These are phyloP conservation scores for Rhizopus arrhizus DNA, from an alignment of 371 early-diverging fungal species.

Conservation along the genomic window DNA sequence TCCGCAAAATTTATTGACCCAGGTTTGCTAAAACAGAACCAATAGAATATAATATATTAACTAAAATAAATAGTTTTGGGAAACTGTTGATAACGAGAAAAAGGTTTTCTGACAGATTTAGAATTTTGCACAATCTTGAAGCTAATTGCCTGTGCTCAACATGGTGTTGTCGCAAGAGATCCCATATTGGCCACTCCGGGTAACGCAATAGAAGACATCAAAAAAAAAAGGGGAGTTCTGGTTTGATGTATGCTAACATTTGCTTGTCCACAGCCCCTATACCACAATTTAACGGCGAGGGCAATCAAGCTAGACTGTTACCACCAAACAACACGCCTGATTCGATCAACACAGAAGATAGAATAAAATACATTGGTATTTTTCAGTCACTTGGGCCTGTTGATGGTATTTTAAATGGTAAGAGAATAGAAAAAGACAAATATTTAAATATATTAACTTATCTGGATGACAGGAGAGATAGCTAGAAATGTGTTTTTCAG, in stretches of 20 bases:
- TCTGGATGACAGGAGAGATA: constrained; percentile 38
- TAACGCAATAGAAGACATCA: constrained; percentile 27
- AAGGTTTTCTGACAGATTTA: constrained; percentile 72
- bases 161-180: constrained; percentile 52
- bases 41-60: too few species aligned
- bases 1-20: constrained; percentile 62
- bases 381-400: constrained; percentile 71
- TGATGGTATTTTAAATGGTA: constrained; percentile 67
- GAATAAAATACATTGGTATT: constrained; percentile 66
- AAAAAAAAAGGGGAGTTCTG: neutral
- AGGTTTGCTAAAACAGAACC: constrained; percentile 45
- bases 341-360: constrained; percentile 62
- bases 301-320: constrained; percentile 18
- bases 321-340: constrained; percentile 2
- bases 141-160: constrained; percentile 86
- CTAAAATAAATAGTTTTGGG: constrained; percentile 70
- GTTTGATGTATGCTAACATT: neutral
- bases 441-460: constrained; percentile 6
- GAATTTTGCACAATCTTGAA: constrained; percentile 84
- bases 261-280: constrained; percentile 35
- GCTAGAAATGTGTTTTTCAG: constrained; percentile 53
- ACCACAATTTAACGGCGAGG: constrained; percentile 57
- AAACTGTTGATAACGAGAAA: constrained; percentile 74
- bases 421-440: constrained; percentile 19
- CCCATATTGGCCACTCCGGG: constrained; percentile 44